Base-by-base conservation (phyloP, 2,329 filamentous ascomycete species). In the Grosmannia penicillata region DNA sequence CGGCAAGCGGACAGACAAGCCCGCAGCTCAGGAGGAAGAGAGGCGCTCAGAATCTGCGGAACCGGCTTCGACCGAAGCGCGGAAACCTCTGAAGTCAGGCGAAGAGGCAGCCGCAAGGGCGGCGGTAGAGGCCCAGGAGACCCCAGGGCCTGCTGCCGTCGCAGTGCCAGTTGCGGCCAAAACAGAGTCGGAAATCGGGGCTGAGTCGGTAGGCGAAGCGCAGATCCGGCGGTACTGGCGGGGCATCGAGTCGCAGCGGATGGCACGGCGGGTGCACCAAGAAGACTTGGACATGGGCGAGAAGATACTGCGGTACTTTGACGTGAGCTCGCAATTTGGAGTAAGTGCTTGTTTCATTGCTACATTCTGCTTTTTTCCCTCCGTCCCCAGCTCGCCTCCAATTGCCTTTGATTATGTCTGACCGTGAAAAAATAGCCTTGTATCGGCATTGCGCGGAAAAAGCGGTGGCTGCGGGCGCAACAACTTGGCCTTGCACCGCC, bases 251-350 rank as follows among this genome's bases (percentile, higher is more conserved):
- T 62, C 63, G 29, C 68, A 75, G 50, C 68, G 84, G 48, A 68
- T 67, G 42, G 73, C 82, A 15, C 71, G 72, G 30, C 64, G 80
- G 49, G 76, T 93, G 26, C 91, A 96, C 52, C 85, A 93, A 59
- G 59, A 78, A 49, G 78, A 68, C 3, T 54, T 96, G 48, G 70
- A 66, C 10, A 48, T 82, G 33, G 68, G 80, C 40, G 87, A 96
- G 66, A 94, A 89, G 65, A 75, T 96, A 21, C 59, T 96, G 51
- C 68, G 89, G 45, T 83, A 94, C 55, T 98, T 91, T 59, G 91
- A 98, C 56, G 80, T 93, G 47, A 91, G 79, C 52, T 83, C 73
- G 43, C 83, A 94, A 51, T 98, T 83, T 56, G 91, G 91, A 40
- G 86, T 93, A 74, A 64, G 82, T 75, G n/a, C 38, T 37, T 14